Percentiles rank a stretch among this genome's conserved stretches.
These are phyloP conservation scores for Thelephora terrestris DNA, from an alignment of 1,284 basidiomycete species.

Conservation along the genomic window DNA sequence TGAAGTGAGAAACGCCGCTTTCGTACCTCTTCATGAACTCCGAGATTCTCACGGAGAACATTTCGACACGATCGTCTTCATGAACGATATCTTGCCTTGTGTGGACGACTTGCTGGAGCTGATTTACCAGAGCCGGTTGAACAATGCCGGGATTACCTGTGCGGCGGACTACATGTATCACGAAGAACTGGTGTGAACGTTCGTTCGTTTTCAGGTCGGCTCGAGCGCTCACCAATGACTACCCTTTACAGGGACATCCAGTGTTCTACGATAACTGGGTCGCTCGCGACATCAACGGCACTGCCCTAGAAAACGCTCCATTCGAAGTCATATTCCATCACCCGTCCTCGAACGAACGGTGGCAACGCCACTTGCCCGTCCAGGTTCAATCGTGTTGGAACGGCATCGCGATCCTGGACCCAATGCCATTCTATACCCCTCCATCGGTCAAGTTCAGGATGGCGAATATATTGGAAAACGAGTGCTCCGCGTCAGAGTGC, in stretches of 20 bases:
- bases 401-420: conserved; percentile 87
- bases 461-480: conserved; percentile 73
- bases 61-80: conserved; percentile 93
- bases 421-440: conserved; percentile 83
- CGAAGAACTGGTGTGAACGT: conserved; percentile 64
- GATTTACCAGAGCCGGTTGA: conserved; percentile 84
- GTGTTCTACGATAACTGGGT: conserved; percentile 99
- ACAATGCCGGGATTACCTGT: conserved; percentile 95
- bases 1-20: conserved; percentile 91
- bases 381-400: conserved; percentile 98
- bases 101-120: conserved; percentile 92
- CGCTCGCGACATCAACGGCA: conserved; percentile 93
- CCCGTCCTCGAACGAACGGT: conserved; percentile 60
- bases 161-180: conserved; percentile 98
- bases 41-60: conserved; percentile 83
- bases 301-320: conserved; percentile 91
- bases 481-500: conserved; percentile 91
- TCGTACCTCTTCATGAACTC: conserved; percentile 86
- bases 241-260: conserved; percentile 46
- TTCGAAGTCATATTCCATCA: conserved; percentile 92
- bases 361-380: conserved; percentile 83
- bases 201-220: neutral
- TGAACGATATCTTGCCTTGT: conserved; percentile 96
- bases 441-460: conserved; percentile 89
- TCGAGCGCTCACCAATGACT: conserved; percentile 4